phyloP scores from a whole-genome alignment of 208 protist genomes.

The Naegleria fowleri region DNA sequence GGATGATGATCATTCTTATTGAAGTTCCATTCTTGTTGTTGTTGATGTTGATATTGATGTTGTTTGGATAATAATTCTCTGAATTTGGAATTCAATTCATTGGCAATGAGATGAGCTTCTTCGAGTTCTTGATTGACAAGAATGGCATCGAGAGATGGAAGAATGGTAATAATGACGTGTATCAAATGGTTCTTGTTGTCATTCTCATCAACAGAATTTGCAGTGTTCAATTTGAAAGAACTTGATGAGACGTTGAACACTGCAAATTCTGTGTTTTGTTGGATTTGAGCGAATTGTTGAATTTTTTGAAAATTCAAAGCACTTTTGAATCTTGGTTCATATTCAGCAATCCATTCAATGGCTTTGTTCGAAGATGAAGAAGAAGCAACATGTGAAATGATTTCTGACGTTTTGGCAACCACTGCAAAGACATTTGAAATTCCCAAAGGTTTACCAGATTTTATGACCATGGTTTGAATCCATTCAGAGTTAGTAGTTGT shows the following conservation, averaged over 20 bases:
- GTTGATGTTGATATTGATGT: too few relatives aligned
- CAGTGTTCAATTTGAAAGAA: too few relatives aligned
- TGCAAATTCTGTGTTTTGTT: background rate
- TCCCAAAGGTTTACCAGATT: background rate
- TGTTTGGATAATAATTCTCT: background rate
- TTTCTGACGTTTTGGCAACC: background rate
- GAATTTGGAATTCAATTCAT: background rate
- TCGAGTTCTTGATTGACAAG: background rate
- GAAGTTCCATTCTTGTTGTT: too few relatives aligned
- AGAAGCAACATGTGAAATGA: background rate
- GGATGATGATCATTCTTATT: too few relatives aligned
- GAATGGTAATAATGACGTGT: background rate
- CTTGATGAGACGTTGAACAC: too few relatives aligned
- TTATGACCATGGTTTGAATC: background rate
- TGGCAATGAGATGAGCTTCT: background rate
- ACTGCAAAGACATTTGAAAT: background rate
- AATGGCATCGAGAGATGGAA: background rate
- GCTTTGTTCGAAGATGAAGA: background rate
- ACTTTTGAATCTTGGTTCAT: background rate
- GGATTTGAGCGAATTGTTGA: background rate
- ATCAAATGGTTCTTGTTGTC: too few relatives aligned
- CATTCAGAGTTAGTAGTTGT: background rate
- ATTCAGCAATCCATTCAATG: background rate
- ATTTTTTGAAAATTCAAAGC: background rate
- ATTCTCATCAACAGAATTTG: too few relatives aligned